A percentile compares a stretch with the other conserved stretches of the same genome.
These are phyloP conservation scores for Leccinum arenicola DNA, from an alignment of 768 basidiomycete species.

Conservation along the genomic window DNA sequence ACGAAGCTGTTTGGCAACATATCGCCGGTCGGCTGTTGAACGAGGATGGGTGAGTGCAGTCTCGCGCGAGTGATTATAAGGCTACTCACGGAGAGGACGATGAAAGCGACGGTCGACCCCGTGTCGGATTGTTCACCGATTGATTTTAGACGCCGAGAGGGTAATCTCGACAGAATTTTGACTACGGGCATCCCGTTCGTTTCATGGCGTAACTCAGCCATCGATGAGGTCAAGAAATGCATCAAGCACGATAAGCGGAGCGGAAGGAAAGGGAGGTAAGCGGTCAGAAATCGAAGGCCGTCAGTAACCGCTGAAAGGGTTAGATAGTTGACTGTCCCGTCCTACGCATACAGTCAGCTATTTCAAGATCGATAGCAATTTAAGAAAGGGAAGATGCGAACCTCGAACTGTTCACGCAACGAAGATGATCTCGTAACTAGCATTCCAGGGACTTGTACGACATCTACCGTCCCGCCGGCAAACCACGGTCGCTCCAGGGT, in stretches of 20 bases:
- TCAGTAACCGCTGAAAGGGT: slow-evolving; percentile 75
- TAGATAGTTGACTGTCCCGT: slow-evolving; percentile 83
- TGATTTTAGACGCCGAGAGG: slow-evolving; percentile 48
- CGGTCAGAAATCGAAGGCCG: slow-evolving; percentile 73
- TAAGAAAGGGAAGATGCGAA: slow-evolving; percentile 25
- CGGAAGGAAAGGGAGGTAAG: slow-evolving; percentile 77
- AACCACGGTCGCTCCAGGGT: slow-evolving; percentile 76
- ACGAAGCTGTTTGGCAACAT: slow-evolving; percentile 73
- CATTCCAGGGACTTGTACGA: slow-evolving; percentile 78
- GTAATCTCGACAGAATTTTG: slow-evolving; percentile 63
- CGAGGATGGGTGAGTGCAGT: background rate
- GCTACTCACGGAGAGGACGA: slow-evolving; percentile 59
- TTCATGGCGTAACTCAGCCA: slow-evolving; percentile 62
- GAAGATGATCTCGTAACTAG: slow-evolving; percentile 59
- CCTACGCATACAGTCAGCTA: slow-evolving; percentile 41
- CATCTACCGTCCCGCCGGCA: slow-evolving; percentile 77
- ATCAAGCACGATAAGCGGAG: slow-evolving; percentile 69
- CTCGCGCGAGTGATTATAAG: background rate
- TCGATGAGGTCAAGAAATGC: slow-evolving; percentile 54
- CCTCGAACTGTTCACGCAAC: slow-evolving; percentile 77
- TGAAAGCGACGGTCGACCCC: slow-evolving; percentile 59
- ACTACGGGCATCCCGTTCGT: slow-evolving; percentile 57
- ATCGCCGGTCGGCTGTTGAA: slow-evolving; percentile 55
- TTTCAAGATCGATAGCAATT: background rate
- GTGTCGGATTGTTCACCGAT: slow-evolving; percentile 66